Base-by-base conservation (phyloP, 2,329 filamentous ascomycete genomes). In the Neonectria magnoliae region DNA sequence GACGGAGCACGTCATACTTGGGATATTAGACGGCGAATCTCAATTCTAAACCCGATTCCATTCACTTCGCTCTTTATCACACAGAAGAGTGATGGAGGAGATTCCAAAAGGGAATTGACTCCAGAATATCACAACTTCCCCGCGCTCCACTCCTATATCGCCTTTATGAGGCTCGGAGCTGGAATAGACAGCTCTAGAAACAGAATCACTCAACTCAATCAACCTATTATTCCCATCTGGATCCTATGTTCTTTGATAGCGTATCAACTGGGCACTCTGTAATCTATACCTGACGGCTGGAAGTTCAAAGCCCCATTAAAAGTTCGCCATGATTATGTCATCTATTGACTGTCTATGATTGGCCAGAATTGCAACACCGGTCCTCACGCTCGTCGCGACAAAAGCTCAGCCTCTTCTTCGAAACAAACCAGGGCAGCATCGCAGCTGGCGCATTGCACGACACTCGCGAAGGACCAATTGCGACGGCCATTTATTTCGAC, bases 1-100 rank as follows among this genome's bases (percentile, higher is more conserved):
- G 58, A 53, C 48, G 62, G 59, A 47, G 38, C 47, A 54, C 29
- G 62, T 45, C 44, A 20, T 42, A 54, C 52, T 65, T 66, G 55
- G 56, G 60, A 59, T 22, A 62, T 57, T 73, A 74, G 70, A 73
- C 61, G 69, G 68, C 61, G 60, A 64, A 71, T 62, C 68, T 70
- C 65, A 71, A 64, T 71, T 64, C 62, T 61, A 62, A 61, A 51
- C 55, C 45, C 27, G 45, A 50, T 61, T 70, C 57, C 55, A 44
- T 64, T 48, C 54, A 58, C 18, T 54, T 18, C n/a, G 29, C 31
- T 42, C 42, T 45, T 16, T 41, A 44, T 31, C 33, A 44, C 11
- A 11, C 27, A 14, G 29, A 18, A 25, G 31, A 20, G 48, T 22
- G 27, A 47, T 25, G 5, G 25, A 33, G 27, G 27, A 31, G 27